These are phyloP conservation scores for Malus orientalis DNA, from an alignment of 306 rosid genomes.

Conservation along the genomic window DNA sequence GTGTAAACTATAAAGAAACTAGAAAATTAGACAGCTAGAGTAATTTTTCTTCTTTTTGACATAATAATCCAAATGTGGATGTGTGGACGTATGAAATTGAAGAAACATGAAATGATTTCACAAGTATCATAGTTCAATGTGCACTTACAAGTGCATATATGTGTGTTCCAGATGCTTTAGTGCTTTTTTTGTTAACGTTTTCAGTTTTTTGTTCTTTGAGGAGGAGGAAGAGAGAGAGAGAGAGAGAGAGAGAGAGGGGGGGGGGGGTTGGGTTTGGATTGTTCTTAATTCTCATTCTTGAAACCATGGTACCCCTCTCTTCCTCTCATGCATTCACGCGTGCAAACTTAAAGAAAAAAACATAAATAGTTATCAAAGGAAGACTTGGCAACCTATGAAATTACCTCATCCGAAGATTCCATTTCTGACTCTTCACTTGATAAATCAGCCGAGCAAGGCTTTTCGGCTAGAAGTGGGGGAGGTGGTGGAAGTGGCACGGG, in stretches of 20 bases:
- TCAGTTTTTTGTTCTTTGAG: neutral
- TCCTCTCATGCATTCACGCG: neutral
- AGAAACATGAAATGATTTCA: neutral
- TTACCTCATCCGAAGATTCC: constrained; percentile 96
- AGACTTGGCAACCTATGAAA: neutral
- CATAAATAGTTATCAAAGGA: neutral
- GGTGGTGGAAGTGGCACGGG: constrained; percentile 51
- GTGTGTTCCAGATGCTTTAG: neutral
- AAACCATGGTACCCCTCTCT: neutral
- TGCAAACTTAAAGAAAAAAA: neutral
- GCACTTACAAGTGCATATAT: neutral
- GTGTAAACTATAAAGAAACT: neutral
- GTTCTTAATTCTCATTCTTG: neutral
- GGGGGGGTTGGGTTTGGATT: too few species aligned
- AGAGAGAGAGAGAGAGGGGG: too few species aligned
- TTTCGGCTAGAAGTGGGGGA: constrained; percentile 29
- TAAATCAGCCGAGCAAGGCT: constrained; percentile 36
- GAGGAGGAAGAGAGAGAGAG: too few species aligned
- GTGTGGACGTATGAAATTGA: neutral
- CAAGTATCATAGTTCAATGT: neutral
- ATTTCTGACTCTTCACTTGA: constrained; percentile 89
- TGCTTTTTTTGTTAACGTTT: neutral
- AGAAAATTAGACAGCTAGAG: neutral
- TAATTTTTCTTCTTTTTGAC: neutral
- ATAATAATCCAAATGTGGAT: neutral